phyloP scores from a whole-genome alignment of 2,329 filamentous ascomycete species.

The Phialophora expanda region DNA sequence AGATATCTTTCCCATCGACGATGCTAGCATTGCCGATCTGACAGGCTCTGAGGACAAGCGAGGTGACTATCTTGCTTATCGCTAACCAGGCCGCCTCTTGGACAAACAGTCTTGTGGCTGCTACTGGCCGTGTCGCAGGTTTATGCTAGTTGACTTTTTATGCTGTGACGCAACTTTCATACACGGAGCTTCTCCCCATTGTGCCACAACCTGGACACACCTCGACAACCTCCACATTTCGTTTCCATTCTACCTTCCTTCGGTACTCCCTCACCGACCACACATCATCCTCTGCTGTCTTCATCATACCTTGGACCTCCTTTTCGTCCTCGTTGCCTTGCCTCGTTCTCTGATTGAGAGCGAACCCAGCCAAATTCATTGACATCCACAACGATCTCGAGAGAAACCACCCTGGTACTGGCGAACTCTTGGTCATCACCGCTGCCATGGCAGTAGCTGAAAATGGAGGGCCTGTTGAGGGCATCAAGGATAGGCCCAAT shows the following conservation, averaged over 20 bases:
- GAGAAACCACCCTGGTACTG: not conserved
- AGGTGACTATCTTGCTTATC: conserved; percentile 2
- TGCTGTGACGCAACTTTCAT: conserved; percentile 8
- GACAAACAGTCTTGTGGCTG: not conserved
- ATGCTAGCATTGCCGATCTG: conserved; percentile 6
- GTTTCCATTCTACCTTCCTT: not conserved
- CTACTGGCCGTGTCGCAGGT: conserved; percentile 3
- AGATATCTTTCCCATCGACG: not conserved
- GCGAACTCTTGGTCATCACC: conserved; percentile 5
- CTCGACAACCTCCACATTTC: conserved; percentile 5
- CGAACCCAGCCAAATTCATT: not conserved
- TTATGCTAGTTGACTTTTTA: conserved; percentile 1
- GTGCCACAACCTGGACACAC: not conserved
- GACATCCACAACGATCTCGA: not conserved
- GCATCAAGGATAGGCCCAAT: conserved; percentile 40
- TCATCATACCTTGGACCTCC: not conserved
- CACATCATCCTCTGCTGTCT: not conserved
- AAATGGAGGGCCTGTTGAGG: conserved; percentile 47
- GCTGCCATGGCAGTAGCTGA: conserved; percentile 46
- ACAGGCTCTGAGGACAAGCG: not conserved
- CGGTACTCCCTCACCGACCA: not conserved
- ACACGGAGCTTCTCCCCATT: conserved; percentile 2
- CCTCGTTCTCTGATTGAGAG: not conserved
- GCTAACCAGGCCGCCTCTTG: not conserved
- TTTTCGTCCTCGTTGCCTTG: not conserved